Conservation (phyloP, 768 basidiomycete genomes). For the Calvatia gigantea region DNA sequence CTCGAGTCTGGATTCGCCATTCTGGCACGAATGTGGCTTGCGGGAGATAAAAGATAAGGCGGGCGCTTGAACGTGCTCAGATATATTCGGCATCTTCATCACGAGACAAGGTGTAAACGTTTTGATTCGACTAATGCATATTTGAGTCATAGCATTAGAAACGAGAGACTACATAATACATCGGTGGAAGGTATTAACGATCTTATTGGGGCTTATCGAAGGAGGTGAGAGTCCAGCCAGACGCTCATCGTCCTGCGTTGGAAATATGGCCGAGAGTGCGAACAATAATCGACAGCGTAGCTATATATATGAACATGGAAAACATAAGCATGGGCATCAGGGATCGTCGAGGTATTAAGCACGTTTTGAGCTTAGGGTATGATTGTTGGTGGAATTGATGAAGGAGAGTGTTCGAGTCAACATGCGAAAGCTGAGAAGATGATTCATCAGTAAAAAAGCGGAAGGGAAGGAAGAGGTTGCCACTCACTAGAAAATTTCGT, state of each 20-base stretch:
- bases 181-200: slow-evolving; percentile 13
- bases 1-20: slow-evolving; percentile 24
- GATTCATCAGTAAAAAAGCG: neutral
- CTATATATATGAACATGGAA: slow-evolving; percentile 9
- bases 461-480: neutral
- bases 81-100: neutral
- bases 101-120: slow-evolving; percentile 1
- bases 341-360: slow-evolving; percentile 5
- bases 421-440: slow-evolving; percentile 6
- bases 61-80: slow-evolving; percentile 5
- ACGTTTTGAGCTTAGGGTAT: slow-evolving; percentile 3
- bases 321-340: slow-evolving; percentile 8
- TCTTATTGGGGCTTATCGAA: slow-evolving; percentile 14
- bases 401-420: slow-evolving; percentile 8
- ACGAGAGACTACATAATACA: slow-evolving; percentile 23
- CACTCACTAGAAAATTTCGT: neutral
- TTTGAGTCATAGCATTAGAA: slow-evolving; percentile 10
- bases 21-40: slow-evolving; percentile 1
- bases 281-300: slow-evolving; percentile 8
- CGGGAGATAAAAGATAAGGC: slow-evolving; percentile 17
- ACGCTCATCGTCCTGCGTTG: slow-evolving; percentile 1
- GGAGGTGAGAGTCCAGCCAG: slow-evolving; percentile 18
- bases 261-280: neutral
- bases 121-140: neutral
- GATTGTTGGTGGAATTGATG: neutral